phyloP scores from a whole-genome alignment of 2,329 filamentous ascomycete species.

The Penicillium paneum region DNA sequence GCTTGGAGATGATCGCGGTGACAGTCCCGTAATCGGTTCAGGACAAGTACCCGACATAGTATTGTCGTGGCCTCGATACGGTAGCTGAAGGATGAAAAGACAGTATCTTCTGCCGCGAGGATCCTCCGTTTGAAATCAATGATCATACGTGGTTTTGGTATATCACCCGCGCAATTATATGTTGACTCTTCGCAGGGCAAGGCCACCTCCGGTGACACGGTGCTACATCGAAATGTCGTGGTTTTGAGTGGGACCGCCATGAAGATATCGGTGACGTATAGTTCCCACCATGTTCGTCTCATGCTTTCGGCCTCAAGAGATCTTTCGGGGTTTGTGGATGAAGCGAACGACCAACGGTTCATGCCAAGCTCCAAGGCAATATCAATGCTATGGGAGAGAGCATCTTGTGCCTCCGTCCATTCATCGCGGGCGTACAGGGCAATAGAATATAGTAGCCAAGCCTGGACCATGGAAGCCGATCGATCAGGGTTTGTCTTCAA shows the following conservation, averaged over 20 bases:
- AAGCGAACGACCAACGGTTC: slow-evolving; percentile 61
- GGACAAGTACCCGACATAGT: slow-evolving; percentile 65
- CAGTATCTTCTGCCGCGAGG: slow-evolving; percentile 61
- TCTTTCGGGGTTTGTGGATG: slow-evolving; percentile 45
- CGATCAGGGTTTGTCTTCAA: slow-evolving; percentile 23
- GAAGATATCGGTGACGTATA: slow-evolving; percentile 74
- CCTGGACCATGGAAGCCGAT: slow-evolving; percentile 38
- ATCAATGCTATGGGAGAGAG: slow-evolving; percentile 62
- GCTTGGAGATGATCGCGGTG: slow-evolving; percentile 56
- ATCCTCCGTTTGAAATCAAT: slow-evolving; percentile 57
- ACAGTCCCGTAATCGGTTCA: slow-evolving; percentile 38
- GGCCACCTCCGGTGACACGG: slow-evolving; percentile 64
- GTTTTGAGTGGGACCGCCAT: slow-evolving; percentile 62
- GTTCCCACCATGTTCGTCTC: slow-evolving; percentile 83
- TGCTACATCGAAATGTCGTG: slow-evolving; percentile 61
- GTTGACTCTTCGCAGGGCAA: slow-evolving; percentile 76
- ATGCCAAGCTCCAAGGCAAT: slow-evolving; percentile 72
- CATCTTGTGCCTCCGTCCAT: slow-evolving; percentile 29
- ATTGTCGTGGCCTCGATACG: slow-evolving; percentile 75
- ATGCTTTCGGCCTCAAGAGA: slow-evolving; percentile 71
- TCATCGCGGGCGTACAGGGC: slow-evolving; percentile 36
- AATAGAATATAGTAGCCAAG: slow-evolving; percentile 37
- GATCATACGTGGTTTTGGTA: slow-evolving; percentile 58
- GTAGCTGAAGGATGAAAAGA: slow-evolving; percentile 80
- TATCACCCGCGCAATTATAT: slow-evolving; percentile 49